These are phyloP conservation scores for Trichoderma sp. DNA, from an alignment of 2,329 filamentous ascomycete species.

Conservation along the genomic window DNA sequence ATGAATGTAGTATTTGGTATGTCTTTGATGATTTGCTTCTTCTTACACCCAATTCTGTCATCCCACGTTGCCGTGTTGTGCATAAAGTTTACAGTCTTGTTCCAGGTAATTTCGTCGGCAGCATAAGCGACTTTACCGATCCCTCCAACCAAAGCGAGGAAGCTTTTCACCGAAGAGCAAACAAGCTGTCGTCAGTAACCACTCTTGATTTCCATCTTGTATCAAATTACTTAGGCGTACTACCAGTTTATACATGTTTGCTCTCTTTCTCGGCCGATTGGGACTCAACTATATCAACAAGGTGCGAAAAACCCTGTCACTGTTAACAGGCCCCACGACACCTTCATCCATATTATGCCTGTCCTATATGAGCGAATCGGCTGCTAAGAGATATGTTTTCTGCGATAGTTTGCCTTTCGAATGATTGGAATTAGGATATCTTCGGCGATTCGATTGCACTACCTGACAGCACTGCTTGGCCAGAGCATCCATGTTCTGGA, in stretches of 20 bases:
- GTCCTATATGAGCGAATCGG: neutral
- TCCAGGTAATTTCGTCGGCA: slow-evolving; percentile 47
- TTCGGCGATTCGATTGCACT: slow-evolving; percentile 63
- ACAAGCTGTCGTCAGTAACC: slow-evolving; percentile 47
- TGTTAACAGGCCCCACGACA: neutral
- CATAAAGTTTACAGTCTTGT: slow-evolving; percentile 1
- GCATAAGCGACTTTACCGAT: slow-evolving; percentile 45
- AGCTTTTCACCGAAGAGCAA: slow-evolving; percentile 46
- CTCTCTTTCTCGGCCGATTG: slow-evolving; percentile 69
- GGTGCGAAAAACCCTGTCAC: slow-evolving; percentile 33
- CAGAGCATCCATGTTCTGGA: slow-evolving; percentile 71
- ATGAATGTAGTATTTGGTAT: slow-evolving; percentile 62
- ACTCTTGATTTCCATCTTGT: neutral
- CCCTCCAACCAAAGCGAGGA: slow-evolving; percentile 38
- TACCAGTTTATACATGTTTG: slow-evolving; percentile 65
- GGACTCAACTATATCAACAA: slow-evolving; percentile 63
- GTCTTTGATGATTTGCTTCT: neutral
- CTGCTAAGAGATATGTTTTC: neutral
- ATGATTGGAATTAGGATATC: slow-evolving; percentile 64
- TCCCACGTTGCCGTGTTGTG: neutral
- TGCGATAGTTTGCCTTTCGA: slow-evolving; percentile 55
- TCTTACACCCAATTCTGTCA: neutral
- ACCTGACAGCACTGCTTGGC: slow-evolving; percentile 62
- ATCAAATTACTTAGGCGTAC: neutral
- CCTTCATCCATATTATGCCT: neutral